Evolutionary conservation across 371 early-diverging fungal genomes (phyloP), one percentile per base, ranked within the genome.

Genomic region (Sporodiniella umbellata): DNA sequence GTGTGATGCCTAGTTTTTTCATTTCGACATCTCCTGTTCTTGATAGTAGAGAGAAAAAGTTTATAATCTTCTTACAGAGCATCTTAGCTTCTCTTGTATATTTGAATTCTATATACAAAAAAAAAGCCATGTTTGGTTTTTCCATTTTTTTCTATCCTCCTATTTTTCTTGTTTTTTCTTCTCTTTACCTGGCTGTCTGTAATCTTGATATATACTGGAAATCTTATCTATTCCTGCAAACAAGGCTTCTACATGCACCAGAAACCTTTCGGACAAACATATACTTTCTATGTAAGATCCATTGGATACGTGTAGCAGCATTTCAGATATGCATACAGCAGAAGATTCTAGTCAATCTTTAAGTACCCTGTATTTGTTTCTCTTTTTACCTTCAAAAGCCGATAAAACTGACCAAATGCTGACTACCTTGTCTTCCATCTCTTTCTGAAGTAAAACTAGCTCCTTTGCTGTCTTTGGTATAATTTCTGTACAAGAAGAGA

Each of bases 251-350:
- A 98, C 92, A 59, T 97, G 97, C 38, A 85, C 80, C 33, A 98
- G 86, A 60, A 98, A 95, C 31, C 84, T 78, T 54, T 89, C 90
- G 0, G 95, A 95, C 63, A 94, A 85, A 51, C 88, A 76, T 26
- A 95, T 83, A 22, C 95, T 94, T 25, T 94, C 91, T 15, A 86
- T 72, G 68, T 87, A 92, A 38, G 83, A 72, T n/a, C 88, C 88
- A 52, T 90, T 90, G 18, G 96, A 92, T n/a, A 97, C 92, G 56
- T 94, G 90, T 46, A 94, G 66, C 18, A 98, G 68, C 93, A 96
- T 98, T 57, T 95, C 95, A 3, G 95, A 94, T 43, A 98, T 97
- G 68, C 95, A 96, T 8, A 94, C 91, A n/a, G 98, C 96, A 0
- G 95, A 88, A 1, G 95, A 93, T 63, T 97, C 98, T 75, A 48